phyloP scores from a whole-genome alignment of 495 filamentous ascomycete species.

The Talaromyces thailandensis region DNA sequence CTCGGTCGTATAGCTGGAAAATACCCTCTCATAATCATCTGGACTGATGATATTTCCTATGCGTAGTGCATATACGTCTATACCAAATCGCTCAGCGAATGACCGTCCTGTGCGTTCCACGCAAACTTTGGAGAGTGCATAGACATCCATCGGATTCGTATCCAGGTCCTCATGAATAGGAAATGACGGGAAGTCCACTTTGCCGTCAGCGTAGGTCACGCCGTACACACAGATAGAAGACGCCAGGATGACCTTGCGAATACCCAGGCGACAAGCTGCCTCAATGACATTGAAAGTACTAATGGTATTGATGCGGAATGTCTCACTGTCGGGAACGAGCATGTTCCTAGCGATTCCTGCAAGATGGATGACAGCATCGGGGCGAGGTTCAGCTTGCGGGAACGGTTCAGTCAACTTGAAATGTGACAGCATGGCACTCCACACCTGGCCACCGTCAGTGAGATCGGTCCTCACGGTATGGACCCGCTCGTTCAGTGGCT shows the following conservation, averaged over 20 bases:
- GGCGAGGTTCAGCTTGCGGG: constrained; percentile 26
- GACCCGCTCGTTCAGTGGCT: no score
- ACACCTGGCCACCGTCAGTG: constrained; percentile 50
- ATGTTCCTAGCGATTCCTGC: constrained; percentile 52
- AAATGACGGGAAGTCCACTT: constrained; percentile 45
- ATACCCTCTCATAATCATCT: constrained; percentile 45
- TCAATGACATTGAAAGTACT: constrained; percentile 54
- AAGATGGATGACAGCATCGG: constrained; percentile 54
- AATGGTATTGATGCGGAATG: constrained; percentile 43
- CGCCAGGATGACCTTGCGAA: constrained; percentile 53
- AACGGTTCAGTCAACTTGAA: constrained; percentile 44
- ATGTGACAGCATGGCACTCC: constrained; percentile 47
- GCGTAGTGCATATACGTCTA: constrained; percentile 50
- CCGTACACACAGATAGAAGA: constrained; percentile 50
- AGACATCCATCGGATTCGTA: constrained; percentile 45
- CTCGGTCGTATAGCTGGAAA: constrained; percentile 37
- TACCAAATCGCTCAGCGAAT: constrained; percentile 43
- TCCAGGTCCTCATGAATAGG: constrained; percentile 50
- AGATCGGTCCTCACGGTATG: constrained; percentile 50
- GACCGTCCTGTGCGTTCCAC: constrained; percentile 45
- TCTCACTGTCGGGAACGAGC: constrained; percentile 52
- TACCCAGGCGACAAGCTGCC: constrained; percentile 47
- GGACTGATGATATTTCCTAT: constrained; percentile 52
- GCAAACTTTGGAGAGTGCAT: constrained; percentile 52
- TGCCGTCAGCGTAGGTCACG: constrained; percentile 48